Evolutionary conservation across 495 filamentous ascomycete genomes (phyloP), one percentile per base, ranked within the genome.

Genomic region (Evansstolkia leycettana): DNA sequence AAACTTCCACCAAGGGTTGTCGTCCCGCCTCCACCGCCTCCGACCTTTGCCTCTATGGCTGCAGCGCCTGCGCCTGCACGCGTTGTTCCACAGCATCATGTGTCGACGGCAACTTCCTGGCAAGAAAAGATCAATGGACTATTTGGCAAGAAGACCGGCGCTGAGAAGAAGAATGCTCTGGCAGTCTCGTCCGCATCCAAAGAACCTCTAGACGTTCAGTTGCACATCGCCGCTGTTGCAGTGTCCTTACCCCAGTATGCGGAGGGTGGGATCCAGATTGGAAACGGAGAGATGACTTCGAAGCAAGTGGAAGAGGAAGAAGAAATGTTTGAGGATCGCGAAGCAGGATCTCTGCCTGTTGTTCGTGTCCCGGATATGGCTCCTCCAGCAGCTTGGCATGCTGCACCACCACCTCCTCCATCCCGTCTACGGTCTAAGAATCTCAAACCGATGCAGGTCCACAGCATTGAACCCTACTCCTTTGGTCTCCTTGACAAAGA

Each of bases 241-340:
- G 71, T 79, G 24, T 74, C 75, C 11, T 55, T 80, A 9, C 78
- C 78, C 8, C 54, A 53, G 20, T 54, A 47, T 17, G 43, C 32
- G 18, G 45, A 43, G 23, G 45, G 32, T 36, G 52, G 45, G 10
- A 20, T 38, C 10, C 51, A 47, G 8, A 36, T 36, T 15, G 61
- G 60, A 23, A 55, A 59, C 38, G 61, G 58, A n/a, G 57, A 65
- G 33, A 33, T 59, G 16, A 67, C 61, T 26, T 73, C 70, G 3
- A 76, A 72, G 41, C 72, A 73, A 16, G 78, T 80, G 45, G 78
- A 77, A 19, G 82, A 85, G 54, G 78, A 75, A 11, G 83, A 89
- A 42, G 81, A 80, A 38, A 80, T 84, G 43, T 85, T 89, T 37
- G 83, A 85, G 40, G 80, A 88, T 49, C 80, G 81, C 39, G 83